Evolutionary conservation across 2,329 filamentous ascomycete species (phyloP).

Genomic region (Thielaviopsis euricoi): DNA sequence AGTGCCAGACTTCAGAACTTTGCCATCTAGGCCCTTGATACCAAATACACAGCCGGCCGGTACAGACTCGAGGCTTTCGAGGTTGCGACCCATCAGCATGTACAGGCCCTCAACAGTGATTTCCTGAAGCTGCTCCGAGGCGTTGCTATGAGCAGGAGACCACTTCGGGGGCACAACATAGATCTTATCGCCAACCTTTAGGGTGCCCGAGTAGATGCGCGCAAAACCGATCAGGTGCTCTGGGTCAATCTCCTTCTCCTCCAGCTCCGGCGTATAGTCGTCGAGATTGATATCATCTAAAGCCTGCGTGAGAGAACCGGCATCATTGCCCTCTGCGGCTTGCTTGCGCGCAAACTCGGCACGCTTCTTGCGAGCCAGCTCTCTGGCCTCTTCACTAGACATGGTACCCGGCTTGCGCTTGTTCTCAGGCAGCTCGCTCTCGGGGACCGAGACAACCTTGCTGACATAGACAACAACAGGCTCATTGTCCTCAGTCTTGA

Average conservation of each 20-base stretch:
- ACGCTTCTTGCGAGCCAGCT: constrained; percentile 73
- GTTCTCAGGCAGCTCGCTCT: constrained; percentile 81
- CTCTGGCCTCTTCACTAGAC: constrained; percentile 77
- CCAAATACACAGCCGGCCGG: constrained; percentile 92
- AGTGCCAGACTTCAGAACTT: constrained; percentile 90
- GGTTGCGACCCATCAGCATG: constrained; percentile 81
- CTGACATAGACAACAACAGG: constrained; percentile 90
- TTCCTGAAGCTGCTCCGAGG: constrained; percentile 58
- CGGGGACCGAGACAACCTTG: constrained; percentile 92
- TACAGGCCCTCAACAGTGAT: constrained; percentile 79
- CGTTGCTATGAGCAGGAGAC: constrained; percentile 60
- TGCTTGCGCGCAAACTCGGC: constrained; percentile 74
- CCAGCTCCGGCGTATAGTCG: constrained; percentile 27
- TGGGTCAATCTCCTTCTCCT: constrained; percentile 47
- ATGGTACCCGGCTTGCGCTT: constrained; percentile 56
- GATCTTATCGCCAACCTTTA: constrained; percentile 77
- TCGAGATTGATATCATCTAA: constrained; percentile 33
- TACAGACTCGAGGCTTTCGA: constrained; percentile 69
- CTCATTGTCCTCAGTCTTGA: constrained; percentile 51
- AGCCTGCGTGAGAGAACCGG: constrained; percentile 19
- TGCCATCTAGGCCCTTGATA: constrained; percentile 78
- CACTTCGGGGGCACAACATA: constrained; percentile 92
- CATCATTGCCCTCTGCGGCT: constrained; percentile 34
- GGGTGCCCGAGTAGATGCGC: constrained; percentile 75
- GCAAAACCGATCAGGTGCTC: constrained; percentile 93